Evolutionary conservation across 805 yeast genomes (phyloP).

Genomic region (Ogataea populi-albae): DNA sequence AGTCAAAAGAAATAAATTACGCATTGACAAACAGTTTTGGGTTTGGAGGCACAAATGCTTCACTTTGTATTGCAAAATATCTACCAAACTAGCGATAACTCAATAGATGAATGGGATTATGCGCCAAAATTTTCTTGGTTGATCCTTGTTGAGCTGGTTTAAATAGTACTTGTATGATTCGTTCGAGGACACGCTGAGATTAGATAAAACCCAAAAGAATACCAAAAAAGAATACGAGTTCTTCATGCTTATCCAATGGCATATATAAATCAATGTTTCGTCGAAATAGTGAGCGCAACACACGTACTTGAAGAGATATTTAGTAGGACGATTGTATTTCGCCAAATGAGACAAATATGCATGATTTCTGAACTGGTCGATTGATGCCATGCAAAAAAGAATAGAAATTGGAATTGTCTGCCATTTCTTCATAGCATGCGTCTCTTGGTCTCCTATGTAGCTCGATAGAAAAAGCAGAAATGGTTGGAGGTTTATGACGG

Average conservation of each 20-base stretch:
- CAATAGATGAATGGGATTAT: conserved; percentile 33
- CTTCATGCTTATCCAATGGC: conserved; percentile 22
- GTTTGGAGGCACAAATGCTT: conserved; percentile 93
- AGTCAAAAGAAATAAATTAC: conserved; percentile 37
- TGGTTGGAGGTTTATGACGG: conserved; percentile 41
- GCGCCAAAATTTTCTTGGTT: conserved; percentile 12
- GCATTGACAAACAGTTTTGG: conserved; percentile 93
- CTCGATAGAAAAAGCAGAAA: conserved; percentile 16
- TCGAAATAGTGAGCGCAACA: conserved; percentile 70
- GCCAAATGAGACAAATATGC: conserved; percentile 42
- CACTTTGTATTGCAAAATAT: conserved; percentile 52
- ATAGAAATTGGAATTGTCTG: conserved; percentile 4
- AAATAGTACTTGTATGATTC: conserved; percentile 51
- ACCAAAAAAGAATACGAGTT: conserved; percentile 25
- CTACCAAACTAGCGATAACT: conserved; percentile 1
- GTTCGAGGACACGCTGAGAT: conserved; percentile 53
- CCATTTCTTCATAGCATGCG: neutral
- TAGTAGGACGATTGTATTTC: conserved; percentile 57
- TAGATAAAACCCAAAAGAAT: conserved; percentile 40
- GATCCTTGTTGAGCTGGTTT: conserved; percentile 16
- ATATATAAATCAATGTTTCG: conserved; percentile 55
- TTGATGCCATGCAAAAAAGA: conserved; percentile 35
- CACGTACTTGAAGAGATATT: conserved; percentile 46
- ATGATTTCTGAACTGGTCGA: conserved; percentile 53
- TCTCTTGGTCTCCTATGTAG: conserved; percentile 1